Base-by-base conservation (phyloP, 345 rosid species). In the Salix purpurea region DNA sequence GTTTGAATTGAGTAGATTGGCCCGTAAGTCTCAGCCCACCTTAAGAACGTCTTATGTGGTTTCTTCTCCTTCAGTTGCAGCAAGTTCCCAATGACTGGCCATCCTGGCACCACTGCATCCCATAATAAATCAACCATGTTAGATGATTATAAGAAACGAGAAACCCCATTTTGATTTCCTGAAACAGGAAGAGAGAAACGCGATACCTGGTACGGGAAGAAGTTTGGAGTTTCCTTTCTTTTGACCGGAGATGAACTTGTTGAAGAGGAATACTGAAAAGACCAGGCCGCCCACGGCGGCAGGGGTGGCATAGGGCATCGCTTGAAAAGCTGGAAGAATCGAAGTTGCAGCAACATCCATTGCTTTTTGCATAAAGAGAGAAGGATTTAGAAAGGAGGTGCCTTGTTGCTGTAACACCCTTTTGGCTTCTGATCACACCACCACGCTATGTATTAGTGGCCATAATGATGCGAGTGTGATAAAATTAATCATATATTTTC, bases 51-150 rank as follows among this genome's bases (percentile, higher is more conserved):
- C 84, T 82, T 87, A 82, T 96, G 86, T 9, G 98, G 98, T 78
- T 93, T 93, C 87, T 96, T 96, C 92, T 95, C 99, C 77, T 82
- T 91, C 83, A 92, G 77, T 40, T 93, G 94, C 79, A 90, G 84
- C 89, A 96, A 79, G 76, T 93, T 96, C 84, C 99, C 99, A 14
- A 93, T 71, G 37, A 93, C 67, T 1, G 98, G 98, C 67, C 88
- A 62, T 65, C 98, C 97, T 4, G 98, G 92, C 21, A 93, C 89
- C 81, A 77, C 99, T 93, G 90, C 84, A 86, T 40, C 66, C 61
- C 36, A 30, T 40, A 68, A 15, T 26, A 66, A 42, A 3, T 28
- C 13, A 26, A 3, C 19, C 65, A 48, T 16, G 18, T 70, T 9
- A 48, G 2, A 4, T n/a, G 2, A 36, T 34, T 4, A 10, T 18